Conservation (phyloP, 108 stramenopile genomes). For the Nannochloropsis oceanica region DNA sequence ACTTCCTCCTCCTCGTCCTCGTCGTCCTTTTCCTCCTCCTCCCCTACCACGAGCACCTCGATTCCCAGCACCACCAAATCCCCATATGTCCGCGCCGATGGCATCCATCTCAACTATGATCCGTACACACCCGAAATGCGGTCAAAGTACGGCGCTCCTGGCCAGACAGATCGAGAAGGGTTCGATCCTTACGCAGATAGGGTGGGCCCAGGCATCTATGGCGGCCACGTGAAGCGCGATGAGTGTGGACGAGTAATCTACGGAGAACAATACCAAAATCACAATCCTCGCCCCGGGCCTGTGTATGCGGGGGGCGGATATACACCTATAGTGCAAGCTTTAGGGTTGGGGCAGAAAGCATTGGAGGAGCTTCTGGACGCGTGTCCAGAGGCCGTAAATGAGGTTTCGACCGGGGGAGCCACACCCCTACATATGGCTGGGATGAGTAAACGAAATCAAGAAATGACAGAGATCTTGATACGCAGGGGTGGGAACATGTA, state of each 20-base stretch:
- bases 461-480: constrained; percentile 43
- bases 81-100: background rate
- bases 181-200: constrained; percentile 62
- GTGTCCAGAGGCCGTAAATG: constrained; percentile 48
- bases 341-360: constrained; percentile 42
- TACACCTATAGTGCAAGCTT: constrained; percentile 38
- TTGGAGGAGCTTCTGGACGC: constrained; percentile 46
- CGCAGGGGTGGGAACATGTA: constrained; percentile 49
- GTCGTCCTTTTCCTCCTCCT: background rate
- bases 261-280: constrained; percentile 60
- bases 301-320: constrained; percentile 62
- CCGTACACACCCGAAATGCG: background rate
- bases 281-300: constrained; percentile 59
- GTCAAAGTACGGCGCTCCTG: background rate
- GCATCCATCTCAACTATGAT: background rate
- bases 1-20: background rate
- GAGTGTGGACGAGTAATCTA: constrained; percentile 39
- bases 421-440: constrained; percentile 63
- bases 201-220: constrained; percentile 65
- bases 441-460: constrained; percentile 36
- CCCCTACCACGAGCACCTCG: background rate
- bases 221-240: constrained; percentile 50
- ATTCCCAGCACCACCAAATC: background rate
- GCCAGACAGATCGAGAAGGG: constrained; percentile 45
- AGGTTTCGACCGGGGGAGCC: constrained; percentile 61